Conservation (phyloP, 23 red algal genomes). For the Agarophyton chilense region DNA sequence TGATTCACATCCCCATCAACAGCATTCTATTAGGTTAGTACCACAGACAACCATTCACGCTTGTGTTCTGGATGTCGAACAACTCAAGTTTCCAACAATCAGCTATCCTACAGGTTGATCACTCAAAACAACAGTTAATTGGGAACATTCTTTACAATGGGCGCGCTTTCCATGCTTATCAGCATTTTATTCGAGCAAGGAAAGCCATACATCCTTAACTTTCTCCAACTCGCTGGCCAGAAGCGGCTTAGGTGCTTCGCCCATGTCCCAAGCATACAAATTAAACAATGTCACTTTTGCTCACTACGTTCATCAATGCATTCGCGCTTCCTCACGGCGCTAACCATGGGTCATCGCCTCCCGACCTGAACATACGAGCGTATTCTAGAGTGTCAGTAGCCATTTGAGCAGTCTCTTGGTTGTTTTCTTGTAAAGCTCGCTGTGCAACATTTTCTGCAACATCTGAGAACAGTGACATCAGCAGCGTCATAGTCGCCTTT, state of each 20-base stretch:
- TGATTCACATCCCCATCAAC: slow-evolving; percentile 97
- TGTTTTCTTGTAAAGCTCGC: not conserved
- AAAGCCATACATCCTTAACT: not conserved
- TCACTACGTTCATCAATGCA: not conserved
- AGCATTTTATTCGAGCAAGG: no score
- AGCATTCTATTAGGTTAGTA: slow-evolving; percentile 83
- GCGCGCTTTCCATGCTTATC: not conserved
- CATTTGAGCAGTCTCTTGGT: not conserved
- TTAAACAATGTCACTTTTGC: not conserved
- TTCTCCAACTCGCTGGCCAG: not conserved
- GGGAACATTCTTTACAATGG: not conserved
- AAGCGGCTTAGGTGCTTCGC: not conserved
- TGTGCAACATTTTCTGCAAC: slow-evolving; percentile 32
- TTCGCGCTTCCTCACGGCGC: no score
- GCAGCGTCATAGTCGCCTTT: slow-evolving; percentile 1
- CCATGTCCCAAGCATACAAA: not conserved
- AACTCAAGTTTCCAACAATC: no score
- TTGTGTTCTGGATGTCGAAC: not conserved
- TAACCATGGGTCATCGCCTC: not conserved
- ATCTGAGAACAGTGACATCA: slow-evolving; percentile 30
- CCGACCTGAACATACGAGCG: not conserved
- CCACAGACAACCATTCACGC: not conserved
- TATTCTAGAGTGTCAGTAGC: not conserved
- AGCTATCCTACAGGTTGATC: no score
- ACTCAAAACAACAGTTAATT: not conserved